These are phyloP conservation scores for Aspergillus costaricaensis DNA, from an alignment of 2,329 filamentous ascomycete genomes.

Conservation along the genomic window DNA sequence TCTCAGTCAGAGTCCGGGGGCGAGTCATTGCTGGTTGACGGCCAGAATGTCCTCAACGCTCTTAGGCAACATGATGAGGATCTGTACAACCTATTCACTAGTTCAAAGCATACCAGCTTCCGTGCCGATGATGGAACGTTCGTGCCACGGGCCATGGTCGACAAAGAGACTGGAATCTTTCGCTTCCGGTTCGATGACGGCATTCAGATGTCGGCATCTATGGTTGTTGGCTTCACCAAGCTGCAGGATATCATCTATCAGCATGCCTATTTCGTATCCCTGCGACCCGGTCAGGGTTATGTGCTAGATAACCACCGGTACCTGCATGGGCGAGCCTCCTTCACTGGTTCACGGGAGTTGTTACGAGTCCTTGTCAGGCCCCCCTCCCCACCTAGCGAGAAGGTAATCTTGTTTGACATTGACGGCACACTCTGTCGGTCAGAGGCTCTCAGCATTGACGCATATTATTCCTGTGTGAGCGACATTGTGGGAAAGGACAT, in stretches of 20 bases:
- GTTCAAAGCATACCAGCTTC: constrained; percentile 13
- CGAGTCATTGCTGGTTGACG: constrained; percentile 15
- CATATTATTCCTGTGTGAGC: constrained; percentile 17
- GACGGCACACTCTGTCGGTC: constrained; percentile 19
- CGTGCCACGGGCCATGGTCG: constrained; percentile 15
- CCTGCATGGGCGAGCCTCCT: constrained; percentile 14
- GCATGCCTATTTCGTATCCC: constrained; percentile 9
- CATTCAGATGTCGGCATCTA: constrained; percentile 14
- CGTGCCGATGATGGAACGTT: constrained; percentile 13
- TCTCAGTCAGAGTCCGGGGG: constrained; percentile 12
- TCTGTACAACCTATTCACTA: constrained; percentile 15
- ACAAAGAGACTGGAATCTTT: constrained; percentile 9
- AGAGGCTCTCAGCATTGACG: constrained; percentile 18
- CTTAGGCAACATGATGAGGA: constrained; percentile 9
- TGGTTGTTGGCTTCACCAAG: constrained; percentile 8
- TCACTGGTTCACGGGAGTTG: constrained; percentile 15
- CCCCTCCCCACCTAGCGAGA: not conserved
- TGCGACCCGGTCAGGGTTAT: constrained; percentile 16
- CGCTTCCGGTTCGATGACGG: constrained; percentile 19
- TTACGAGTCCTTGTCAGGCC: constrained; percentile 14
- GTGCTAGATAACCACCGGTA: constrained; percentile 18
- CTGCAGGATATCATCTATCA: constrained; percentile 11
- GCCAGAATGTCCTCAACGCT: constrained; percentile 4
- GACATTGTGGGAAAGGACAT: constrained; percentile 14
- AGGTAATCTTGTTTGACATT: constrained; percentile 16